Evolutionary conservation across 192 early-diverging fungal genomes (phyloP), one percentile per base, ranked within the genome.

Genomic region (Ambispora gerdemannii): DNA sequence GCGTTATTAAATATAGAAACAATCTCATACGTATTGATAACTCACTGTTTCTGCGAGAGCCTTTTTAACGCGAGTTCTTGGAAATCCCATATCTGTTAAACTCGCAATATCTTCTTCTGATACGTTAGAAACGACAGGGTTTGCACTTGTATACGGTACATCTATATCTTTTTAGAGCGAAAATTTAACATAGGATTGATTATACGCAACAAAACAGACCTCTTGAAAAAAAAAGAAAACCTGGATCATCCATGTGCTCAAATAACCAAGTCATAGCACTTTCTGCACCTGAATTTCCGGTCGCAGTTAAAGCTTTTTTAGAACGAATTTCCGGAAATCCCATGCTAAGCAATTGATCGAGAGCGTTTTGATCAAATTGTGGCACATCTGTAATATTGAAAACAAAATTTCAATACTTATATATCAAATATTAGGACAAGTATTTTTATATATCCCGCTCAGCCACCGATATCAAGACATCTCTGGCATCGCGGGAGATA

Each of bases 171-270:
- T 11, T n/a, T n/a, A 43, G 7, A 10, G 38, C 15, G 6, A 43
- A 43, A 43, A 43, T 15, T 43, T 90, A 22, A 70, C 28, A 38
- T 17, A 24, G 0, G 24, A 7, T 35, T 31, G 11, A 6, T 30
- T 13, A 56, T 38, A 24, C 10, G 22, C 27, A 27, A 31, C 27
- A 3, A 50, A 38, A 19, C 31, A 50, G 15, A n/a, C n/a, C n/a
- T n/a, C n/a, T n/a, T n/a, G n/a, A n/a, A n/a, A 51, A 31, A 30
- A 8, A 24, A 31, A 47, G 30, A 27, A 32, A 67, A 86, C 92
- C 89, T 32, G 95, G 84, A 80, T 98, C 97, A 28, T 99, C 97
- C 92, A 97, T 95, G 70, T 97, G 94, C 75, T 93, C 92, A 81
- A 97, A 92, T 27, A 98, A 68, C 96, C 96, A 98, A 72, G 87